Evolutionary conservation across 192 early-diverging fungal genomes (phyloP).

Genomic region (Ambispora gerdemannii): DNA sequence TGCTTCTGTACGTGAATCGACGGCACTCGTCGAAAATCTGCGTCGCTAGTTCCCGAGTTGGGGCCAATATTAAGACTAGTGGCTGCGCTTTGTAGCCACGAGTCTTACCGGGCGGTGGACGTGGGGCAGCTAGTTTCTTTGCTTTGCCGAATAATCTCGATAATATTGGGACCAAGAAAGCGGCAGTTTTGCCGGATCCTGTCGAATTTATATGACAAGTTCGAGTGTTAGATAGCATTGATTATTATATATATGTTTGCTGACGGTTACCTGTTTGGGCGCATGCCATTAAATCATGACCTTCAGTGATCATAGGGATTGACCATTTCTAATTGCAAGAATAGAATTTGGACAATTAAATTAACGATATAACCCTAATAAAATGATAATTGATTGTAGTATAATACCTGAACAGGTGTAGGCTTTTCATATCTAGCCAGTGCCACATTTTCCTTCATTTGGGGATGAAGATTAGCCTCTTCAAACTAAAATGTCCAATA

Average conservation of each 20-base stretch:
- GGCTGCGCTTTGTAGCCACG: constrained; percentile 54
- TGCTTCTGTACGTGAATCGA: constrained; percentile 49
- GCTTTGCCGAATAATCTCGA: constrained; percentile 59
- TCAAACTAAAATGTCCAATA: no score
- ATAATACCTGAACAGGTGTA: constrained; percentile 73
- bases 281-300: constrained; percentile 81
- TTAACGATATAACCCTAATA: no score
- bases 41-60: constrained; percentile 78
- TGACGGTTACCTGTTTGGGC: constrained; percentile 66
- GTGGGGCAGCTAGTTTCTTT: constrained; percentile 29
- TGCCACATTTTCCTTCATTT: constrained; percentile 62
- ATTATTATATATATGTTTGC: background rate
- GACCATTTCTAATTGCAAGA: constrained; percentile 49
- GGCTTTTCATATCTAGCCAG: constrained; percentile 63
- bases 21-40: constrained; percentile 80
- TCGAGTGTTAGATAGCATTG: constrained; percentile 23
- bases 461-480: constrained; percentile 59
- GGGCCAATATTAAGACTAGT: constrained; percentile 66
- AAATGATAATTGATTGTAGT: no score
- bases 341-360: no score
- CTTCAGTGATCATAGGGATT: constrained; percentile 55
- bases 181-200: constrained; percentile 77
- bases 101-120: constrained; percentile 33
- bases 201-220: background rate
- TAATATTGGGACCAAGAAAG: constrained; percentile 77